Conservation (phyloP, 1,284 basidiomycete species). For the Dichomitus squalens region DNA sequence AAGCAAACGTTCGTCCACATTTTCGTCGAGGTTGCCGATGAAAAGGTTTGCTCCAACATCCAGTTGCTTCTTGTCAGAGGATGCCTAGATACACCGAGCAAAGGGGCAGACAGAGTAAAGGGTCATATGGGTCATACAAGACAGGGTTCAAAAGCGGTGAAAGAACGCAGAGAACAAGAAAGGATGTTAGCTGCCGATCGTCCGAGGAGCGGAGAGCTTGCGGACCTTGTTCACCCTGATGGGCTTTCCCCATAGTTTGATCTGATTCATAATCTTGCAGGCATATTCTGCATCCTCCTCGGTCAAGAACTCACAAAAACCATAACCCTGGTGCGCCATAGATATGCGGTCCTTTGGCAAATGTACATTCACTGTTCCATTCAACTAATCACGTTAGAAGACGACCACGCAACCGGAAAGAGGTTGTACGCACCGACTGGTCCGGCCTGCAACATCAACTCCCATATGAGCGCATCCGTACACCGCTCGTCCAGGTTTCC, state of each 20-base stretch:
- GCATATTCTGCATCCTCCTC: slow-evolving; percentile 99
- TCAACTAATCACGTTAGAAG: slow-evolving; percentile 10
- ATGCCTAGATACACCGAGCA: slow-evolving; percentile 56
- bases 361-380: slow-evolving; percentile 98
- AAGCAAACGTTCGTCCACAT: slow-evolving; percentile 89
- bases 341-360: slow-evolving; percentile 99
- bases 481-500: slow-evolving; percentile 97
- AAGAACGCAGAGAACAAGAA: neutral
- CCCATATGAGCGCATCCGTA: slow-evolving; percentile 95
- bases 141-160: neutral
- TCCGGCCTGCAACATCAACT: slow-evolving; percentile 97
- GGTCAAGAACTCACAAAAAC: slow-evolving; percentile 98
- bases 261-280: slow-evolving; percentile 99
- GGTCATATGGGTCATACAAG: neutral
- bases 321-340: slow-evolving; percentile 97
- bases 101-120: too few species aligned
- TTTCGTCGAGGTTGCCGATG: slow-evolving; percentile 92
- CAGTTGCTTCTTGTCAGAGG: slow-evolving; percentile 96
- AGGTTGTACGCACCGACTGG: slow-evolving; percentile 78
- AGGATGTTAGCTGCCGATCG: slow-evolving; percentile 1
- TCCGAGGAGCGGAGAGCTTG: slow-evolving; percentile 12
- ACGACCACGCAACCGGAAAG: neutral
- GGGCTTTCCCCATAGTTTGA: slow-evolving; percentile 98
- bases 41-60: slow-evolving; percentile 98
- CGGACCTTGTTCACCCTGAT: slow-evolving; percentile 96